A percentile compares a stretch with the other conserved stretches of the same genome.
Conservation (phyloP, 2,329 filamentous ascomycete genomes). For the Fusarium goolgardi region DNA sequence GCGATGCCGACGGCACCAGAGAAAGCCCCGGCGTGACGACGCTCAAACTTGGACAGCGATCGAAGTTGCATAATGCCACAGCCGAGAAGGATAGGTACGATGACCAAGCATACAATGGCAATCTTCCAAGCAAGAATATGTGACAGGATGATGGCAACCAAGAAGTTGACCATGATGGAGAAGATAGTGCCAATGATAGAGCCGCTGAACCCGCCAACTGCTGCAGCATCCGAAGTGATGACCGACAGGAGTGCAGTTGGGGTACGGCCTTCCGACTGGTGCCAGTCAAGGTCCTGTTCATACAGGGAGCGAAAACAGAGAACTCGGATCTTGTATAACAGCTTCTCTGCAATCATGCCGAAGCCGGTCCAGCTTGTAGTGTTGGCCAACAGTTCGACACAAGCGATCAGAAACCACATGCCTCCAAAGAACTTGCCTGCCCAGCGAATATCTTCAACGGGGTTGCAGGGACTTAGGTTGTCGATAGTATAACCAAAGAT, state of each 20-base stretch:
- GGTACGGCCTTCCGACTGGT: slow-evolving; percentile 72
- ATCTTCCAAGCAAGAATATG: slow-evolving; percentile 82
- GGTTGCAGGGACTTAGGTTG: slow-evolving; percentile 61
- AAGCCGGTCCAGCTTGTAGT: slow-evolving; percentile 66
- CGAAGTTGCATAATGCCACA: slow-evolving; percentile 76
- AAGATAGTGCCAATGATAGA: slow-evolving; percentile 77
- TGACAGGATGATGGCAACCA: slow-evolving; percentile 74
- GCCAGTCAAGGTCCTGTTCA: slow-evolving; percentile 76
- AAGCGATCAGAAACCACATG: slow-evolving; percentile 67
- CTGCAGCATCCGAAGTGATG: slow-evolving; percentile 76
- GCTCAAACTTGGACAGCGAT: slow-evolving; percentile 70
- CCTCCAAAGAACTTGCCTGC: slow-evolving; percentile 62
- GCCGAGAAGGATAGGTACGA: slow-evolving; percentile 75
- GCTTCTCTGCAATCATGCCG: slow-evolving; percentile 66
- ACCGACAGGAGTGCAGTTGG: slow-evolving; percentile 72
- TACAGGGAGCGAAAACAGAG: slow-evolving; percentile 73
- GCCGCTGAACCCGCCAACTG: slow-evolving; percentile 75
- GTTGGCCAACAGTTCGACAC: slow-evolving; percentile 63
- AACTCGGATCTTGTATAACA: slow-evolving; percentile 72
- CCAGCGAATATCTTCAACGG: slow-evolving; percentile 52
- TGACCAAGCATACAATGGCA: slow-evolving; percentile 75
- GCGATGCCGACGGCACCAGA: slow-evolving; percentile 72
- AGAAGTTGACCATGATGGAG: slow-evolving; percentile 74
- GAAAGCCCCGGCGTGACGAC: slow-evolving; percentile 73
- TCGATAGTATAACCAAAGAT: slow-evolving; percentile 59